These are phyloP conservation scores for Nannochloropsis salina DNA, from an alignment of 108 stramenopile genomes.

Conservation along the genomic window DNA sequence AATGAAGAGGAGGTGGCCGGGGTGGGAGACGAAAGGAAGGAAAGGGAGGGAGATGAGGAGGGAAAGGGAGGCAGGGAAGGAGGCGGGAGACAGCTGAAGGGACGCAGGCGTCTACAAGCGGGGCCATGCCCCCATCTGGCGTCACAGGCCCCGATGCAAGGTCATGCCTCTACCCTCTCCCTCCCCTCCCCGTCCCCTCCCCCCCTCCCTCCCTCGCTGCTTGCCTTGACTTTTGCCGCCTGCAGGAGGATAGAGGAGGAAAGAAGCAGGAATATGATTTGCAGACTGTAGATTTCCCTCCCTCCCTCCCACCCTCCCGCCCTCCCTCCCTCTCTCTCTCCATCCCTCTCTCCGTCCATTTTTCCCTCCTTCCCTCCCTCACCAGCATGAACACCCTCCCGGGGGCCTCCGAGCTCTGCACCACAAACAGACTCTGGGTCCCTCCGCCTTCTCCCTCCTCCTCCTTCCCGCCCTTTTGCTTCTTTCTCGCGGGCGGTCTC, in stretches of 20 bases:
- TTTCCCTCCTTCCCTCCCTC: too few relatives aligned
- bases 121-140: neutral
- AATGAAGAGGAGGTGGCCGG: too few relatives aligned
- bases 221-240: neutral
- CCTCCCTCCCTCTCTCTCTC: neutral
- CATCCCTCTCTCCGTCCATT: too few relatives aligned
- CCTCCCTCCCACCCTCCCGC: neutral
- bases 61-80: neutral
- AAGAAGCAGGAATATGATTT: neutral
- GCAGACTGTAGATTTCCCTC: neutral
- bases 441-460: neutral
- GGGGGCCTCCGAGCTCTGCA: neutral
- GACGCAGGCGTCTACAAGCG: neutral
- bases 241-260: neutral
- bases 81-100: neutral
- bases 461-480: neutral
- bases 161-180: neutral
- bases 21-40: neutral
- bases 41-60: neutral
- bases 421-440: neutral
- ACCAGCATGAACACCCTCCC: neutral
- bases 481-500: neutral
- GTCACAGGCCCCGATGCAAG: too few relatives aligned
- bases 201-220: neutral
- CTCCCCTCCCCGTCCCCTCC: neutral